Evolutionary conservation across 2,329 filamentous ascomycete genomes (phyloP).

Genomic region (Byssoonygena ceratinophila): DNA sequence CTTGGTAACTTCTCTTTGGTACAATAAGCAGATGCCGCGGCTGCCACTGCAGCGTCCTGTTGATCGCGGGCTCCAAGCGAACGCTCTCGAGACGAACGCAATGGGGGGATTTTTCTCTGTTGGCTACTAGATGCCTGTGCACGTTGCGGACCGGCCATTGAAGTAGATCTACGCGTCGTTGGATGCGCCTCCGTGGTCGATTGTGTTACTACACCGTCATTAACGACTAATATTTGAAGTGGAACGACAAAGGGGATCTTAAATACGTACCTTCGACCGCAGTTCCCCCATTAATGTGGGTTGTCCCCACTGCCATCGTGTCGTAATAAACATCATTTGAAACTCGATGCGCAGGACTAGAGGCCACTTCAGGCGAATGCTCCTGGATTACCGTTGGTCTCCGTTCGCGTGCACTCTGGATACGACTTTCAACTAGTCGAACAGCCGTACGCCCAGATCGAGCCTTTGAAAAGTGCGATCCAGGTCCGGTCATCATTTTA

Average conservation of each 20-base stretch:
- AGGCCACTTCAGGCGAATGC: neutral
- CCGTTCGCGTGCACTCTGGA: neutral
- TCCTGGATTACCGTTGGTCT: neutral
- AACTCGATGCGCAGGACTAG: neutral
- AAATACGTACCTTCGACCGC: neutral
- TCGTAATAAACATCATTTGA: neutral
- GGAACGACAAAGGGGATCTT: neutral
- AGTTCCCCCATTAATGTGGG: neutral
- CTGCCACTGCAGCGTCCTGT: conserved; percentile 11
- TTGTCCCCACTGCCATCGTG: conserved; percentile 5
- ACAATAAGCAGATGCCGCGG: conserved; percentile 15
- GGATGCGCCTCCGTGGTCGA: neutral
- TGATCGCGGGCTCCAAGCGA: conserved; percentile 9
- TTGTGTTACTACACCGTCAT: neutral
- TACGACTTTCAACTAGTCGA: neutral
- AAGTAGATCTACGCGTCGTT: neutral
- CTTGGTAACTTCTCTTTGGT: conserved; percentile 1
- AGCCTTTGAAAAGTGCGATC: conserved; percentile 8
- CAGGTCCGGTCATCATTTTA: conserved; percentile 2
- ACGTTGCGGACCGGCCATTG: neutral
- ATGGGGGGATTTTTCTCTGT: neutral
- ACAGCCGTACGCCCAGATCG: neutral
- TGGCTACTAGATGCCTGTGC: neutral
- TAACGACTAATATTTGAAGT: neutral
- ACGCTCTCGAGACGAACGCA: conserved; percentile 1